Evolutionary conservation across 2,329 filamentous ascomycete species (phyloP).

Genomic region (Talaromyces piceae): DNA sequence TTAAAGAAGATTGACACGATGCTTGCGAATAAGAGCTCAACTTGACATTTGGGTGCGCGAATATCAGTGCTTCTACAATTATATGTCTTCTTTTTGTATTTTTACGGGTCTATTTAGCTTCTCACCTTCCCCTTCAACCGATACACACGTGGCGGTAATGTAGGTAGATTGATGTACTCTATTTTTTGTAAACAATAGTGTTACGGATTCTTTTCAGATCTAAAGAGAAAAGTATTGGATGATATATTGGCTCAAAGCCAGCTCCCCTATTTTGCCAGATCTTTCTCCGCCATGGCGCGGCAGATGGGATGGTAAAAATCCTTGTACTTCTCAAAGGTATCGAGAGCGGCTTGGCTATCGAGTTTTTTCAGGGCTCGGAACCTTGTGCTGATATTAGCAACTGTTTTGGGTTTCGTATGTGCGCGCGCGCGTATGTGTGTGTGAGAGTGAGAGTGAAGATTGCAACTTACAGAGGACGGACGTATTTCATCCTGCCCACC

Average conservation of each 20-base stretch:
- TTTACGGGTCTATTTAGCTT: background rate
- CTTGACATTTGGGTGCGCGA: background rate
- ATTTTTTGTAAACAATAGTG: background rate
- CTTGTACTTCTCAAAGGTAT: constrained; percentile 78
- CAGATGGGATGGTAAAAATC: constrained; percentile 97
- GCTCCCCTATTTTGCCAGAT: constrained; percentile 41
- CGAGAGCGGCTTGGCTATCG: constrained; percentile 65
- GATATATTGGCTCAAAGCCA: background rate
- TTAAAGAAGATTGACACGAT: constrained; percentile 29
- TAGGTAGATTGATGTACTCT: background rate
- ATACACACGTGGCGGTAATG: background rate
- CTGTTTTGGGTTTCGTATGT: too few species aligned
- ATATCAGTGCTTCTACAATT: background rate
- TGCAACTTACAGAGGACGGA: constrained; percentile 64
- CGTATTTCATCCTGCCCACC: constrained; percentile 96
- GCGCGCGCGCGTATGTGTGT: too few species aligned
- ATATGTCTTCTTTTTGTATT: background rate
- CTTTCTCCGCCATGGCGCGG: constrained; percentile 76
- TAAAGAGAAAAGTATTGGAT: background rate
- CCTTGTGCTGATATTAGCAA: constrained; percentile 14
- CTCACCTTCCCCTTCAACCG: background rate
- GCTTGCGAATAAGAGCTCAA: constrained; percentile 6
- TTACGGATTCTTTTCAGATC: background rate
- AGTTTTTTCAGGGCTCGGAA: constrained; percentile 65
- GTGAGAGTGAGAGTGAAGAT: too few species aligned